Evolutionary conservation across 2,329 filamentous ascomycete species (phyloP), one percentile per base, ranked within the genome.

Genomic region (Leptographium lundbergii): DNA sequence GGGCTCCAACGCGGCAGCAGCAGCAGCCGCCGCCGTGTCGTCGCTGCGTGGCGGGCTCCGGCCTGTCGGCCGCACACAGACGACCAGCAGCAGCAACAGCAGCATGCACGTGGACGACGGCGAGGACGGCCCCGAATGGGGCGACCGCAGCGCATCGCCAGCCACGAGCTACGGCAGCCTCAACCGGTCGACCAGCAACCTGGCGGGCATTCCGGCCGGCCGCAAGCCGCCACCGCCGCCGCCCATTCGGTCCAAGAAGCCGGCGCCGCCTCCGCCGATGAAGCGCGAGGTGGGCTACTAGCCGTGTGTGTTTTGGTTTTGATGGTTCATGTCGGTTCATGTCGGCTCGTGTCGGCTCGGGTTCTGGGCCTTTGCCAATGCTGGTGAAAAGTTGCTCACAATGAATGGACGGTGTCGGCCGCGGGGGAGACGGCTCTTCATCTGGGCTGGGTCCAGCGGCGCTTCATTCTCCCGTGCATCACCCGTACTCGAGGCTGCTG

Each of bases 91-190:
- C 32, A 52, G 50, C 25, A 24, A 22, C 56, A 54, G 39, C 51
- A 77, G 80, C 60, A 72, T 76, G 3, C 80, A 78, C 62, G 73
- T 69, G 29, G 75, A 77, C 60, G 69, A 71, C 9, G 77, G 75
- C 54, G 79, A 81, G 62, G 74, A 78, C 61, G 77, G 74, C 47
- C 81, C 77, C 0, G 75, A 79, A 58, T 78, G 75, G 69, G 73
- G 71, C 24, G 75, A 79, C 53, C 75, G 77, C 58, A 77, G 77
- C 65, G 71, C 78, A 59, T 82, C 79, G 64, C 80, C 80, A 0
- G 77, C 79, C 2, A 82, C 80, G 1, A 82, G 79, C 67, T 76
- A 79, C 59, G 78, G 77, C 61, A 81, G 79, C 66, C 66, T 81
- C 53, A 80, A 73, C 63, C 72, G 75, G 53, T 79, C 72, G 58